These are phyloP conservation scores for Castanopsis chinensis DNA, from an alignment of 306 rosid genomes.

Conservation along the genomic window DNA sequence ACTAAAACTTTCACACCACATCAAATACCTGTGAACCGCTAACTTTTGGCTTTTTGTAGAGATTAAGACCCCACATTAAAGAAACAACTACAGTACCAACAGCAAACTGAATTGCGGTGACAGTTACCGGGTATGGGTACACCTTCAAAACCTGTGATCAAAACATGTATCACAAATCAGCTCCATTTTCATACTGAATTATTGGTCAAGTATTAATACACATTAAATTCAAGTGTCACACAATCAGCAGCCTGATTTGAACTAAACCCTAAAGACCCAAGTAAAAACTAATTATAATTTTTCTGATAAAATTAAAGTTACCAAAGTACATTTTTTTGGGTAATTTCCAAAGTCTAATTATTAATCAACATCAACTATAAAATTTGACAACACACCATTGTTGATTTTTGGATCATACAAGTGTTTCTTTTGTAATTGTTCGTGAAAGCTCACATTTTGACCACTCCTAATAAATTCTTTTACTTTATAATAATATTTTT, in stretches of 20 bases:
- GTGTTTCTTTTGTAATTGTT: too few species aligned
- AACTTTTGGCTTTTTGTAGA: conserved; percentile 71
- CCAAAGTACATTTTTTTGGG: background rate
- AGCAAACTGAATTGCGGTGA: conserved; percentile 67
- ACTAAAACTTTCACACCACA: background rate
- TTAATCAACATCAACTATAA: background rate
- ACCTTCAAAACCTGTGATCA: conserved; percentile 78
- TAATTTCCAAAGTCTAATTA: background rate
- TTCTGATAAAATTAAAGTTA: background rate
- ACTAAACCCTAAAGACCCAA: background rate
- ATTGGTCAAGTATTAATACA: background rate
- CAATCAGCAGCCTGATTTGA: background rate
- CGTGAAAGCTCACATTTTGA: background rate
- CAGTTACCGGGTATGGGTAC: conserved; percentile 64
- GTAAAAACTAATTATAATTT: background rate
- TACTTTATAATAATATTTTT: background rate
- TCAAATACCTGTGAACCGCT: conserved; percentile 64
- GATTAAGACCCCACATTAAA: conserved; percentile 79
- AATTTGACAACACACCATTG: too few species aligned
- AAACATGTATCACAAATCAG: conserved; percentile 6
- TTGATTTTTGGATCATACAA: too few species aligned
- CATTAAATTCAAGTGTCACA: background rate
- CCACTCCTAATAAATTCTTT: background rate
- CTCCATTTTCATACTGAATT: background rate
- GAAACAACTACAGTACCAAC: conserved; percentile 64